phyloP scores from a whole-genome alignment of 2,329 filamentous ascomycete genomes.

The Cryphonectria radicalis region DNA sequence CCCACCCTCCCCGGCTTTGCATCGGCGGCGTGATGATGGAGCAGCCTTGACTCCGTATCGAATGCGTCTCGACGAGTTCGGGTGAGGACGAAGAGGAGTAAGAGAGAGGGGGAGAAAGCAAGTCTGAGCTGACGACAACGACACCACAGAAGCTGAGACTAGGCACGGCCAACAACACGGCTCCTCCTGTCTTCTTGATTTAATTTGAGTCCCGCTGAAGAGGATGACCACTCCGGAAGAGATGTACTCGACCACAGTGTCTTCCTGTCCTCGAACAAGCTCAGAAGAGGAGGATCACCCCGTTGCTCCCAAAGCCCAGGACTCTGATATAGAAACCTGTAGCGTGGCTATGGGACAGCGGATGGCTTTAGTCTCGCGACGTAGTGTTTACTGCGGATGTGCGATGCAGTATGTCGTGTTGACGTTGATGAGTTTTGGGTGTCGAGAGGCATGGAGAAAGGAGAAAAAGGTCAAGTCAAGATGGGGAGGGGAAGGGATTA shows the following conservation, averaged over 20 bases:
- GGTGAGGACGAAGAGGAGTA: background rate
- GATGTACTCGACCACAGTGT: background rate
- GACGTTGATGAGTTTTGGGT: background rate
- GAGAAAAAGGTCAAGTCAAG: background rate
- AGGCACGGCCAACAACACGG: background rate
- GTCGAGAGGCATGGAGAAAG: background rate
- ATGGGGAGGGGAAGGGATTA: background rate
- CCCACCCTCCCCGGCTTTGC: conserved; percentile 4
- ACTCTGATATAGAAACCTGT: background rate
- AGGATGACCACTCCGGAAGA: background rate
- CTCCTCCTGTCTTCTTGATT: background rate
- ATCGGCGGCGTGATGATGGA: background rate
- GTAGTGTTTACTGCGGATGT: background rate
- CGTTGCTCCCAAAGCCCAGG: conserved; percentile 3
- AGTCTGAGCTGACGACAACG: background rate
- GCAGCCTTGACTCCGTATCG: background rate
- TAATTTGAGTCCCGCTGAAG: background rate
- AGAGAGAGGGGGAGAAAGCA: background rate
- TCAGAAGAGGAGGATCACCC: background rate
- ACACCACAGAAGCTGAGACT: background rate
- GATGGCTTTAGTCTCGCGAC: background rate
- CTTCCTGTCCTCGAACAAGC: background rate
- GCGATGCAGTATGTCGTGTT: background rate
- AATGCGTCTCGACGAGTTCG: background rate
- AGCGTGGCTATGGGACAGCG: background rate